Conservation (phyloP, 192 early-diverging fungal genomes). For the Backusella parvicylindrica region DNA sequence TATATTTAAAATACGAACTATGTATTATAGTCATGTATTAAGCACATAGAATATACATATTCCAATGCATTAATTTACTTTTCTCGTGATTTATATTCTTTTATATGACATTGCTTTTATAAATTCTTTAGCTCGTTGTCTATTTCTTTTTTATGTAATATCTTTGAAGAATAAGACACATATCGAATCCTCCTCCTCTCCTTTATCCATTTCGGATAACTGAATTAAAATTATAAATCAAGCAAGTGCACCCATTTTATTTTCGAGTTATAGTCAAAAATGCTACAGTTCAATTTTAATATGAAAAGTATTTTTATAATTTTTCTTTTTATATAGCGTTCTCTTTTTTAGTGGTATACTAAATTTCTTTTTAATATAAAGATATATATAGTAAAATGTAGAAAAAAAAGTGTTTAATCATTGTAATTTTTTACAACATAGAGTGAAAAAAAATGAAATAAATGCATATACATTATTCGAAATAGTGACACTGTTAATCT, state of each 20-base stretch:
- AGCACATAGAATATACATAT: neutral
- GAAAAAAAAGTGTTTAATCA: no score
- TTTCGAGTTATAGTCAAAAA: neutral
- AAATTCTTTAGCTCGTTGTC: neutral
- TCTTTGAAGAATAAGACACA: neutral
- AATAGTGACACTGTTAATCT: no score
- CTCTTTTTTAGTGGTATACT: neutral
- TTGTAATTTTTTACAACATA: no score
- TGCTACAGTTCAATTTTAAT: neutral
- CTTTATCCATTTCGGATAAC: neutral
- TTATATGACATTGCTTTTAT: neutral
- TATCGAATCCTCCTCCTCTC: no score
- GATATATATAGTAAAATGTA: no score
- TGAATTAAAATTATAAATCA: neutral
- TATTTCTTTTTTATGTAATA: neutral
- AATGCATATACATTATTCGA: no score
- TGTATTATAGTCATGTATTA: neutral
- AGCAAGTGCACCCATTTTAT: neutral
- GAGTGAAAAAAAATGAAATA: no score
- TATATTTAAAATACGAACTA: neutral
- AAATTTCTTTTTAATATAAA: no score
- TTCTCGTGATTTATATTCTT: neutral
- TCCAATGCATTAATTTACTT: neutral
- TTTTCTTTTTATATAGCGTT: neutral
- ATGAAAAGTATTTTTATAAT: neutral